Evolutionary conservation across 331 rosid species (phyloP).

Genomic region (Dryas integrifolia): DNA sequence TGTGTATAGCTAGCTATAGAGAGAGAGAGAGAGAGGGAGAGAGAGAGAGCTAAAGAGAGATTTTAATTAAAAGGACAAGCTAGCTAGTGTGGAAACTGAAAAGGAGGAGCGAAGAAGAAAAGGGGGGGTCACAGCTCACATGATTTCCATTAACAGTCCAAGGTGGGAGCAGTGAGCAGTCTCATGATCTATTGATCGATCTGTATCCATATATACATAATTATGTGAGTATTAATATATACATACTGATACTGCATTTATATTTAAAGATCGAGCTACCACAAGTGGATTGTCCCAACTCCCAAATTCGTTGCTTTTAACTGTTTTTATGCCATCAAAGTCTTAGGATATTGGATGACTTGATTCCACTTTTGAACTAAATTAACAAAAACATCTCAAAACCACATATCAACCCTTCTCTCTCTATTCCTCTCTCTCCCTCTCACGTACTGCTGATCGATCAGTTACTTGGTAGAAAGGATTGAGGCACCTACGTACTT

Average conservation of each 20-base stretch:
- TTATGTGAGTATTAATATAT: slow-evolving; percentile 33
- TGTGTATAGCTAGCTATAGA: neutral
- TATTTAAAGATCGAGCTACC: slow-evolving; percentile 30
- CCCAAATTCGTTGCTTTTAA: neutral
- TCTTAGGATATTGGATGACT: slow-evolving; percentile 3
- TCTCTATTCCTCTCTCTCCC: neutral
- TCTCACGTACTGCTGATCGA: neutral
- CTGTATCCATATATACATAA: slow-evolving; percentile 41
- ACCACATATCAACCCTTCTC: neutral
- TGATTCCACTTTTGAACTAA: neutral
- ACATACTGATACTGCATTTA: slow-evolving; percentile 11
- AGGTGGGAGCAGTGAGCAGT: slow-evolving; percentile 30
- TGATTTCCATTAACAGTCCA: slow-evolving; percentile 32
- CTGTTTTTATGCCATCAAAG: slow-evolving; percentile 1
- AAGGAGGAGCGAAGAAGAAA: slow-evolving; percentile 2
- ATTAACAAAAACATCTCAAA: neutral
- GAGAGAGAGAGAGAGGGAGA: slow-evolving; percentile 17
- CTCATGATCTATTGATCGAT: slow-evolving; percentile 66
- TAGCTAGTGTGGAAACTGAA: slow-evolving; percentile 12
- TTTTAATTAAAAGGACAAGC: slow-evolving; percentile 5
- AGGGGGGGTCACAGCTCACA: slow-evolving; percentile 38
- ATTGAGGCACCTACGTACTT: no score
- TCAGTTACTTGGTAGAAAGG: no score
- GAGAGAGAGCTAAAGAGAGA: neutral
- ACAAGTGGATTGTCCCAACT: neutral